Base-by-base conservation (phyloP, 352 stramenopile species). In the Globisporangium iwayamae region DNA sequence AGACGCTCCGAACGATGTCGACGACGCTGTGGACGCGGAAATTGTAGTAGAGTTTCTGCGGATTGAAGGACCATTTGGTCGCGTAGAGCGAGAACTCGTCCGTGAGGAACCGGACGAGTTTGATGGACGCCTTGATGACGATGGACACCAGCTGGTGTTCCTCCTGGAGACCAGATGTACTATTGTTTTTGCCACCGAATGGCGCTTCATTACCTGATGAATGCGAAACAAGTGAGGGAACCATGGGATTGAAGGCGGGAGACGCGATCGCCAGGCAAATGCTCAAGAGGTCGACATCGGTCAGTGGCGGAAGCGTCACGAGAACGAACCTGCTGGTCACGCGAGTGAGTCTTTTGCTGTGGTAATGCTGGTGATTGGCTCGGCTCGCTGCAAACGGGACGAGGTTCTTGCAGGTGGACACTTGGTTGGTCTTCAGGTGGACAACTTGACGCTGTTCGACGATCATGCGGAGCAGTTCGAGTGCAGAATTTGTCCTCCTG, bases 51-150 rank as follows among this genome's bases (percentile, higher is more conserved):
- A 87, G 60, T 22, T 90, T 88, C 8, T 56, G 53, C 5, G 73
- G 65, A 3, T 72, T 22, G n/a, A 78, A 78, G 3, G 66, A 52
- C 3, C 55, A 69, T 3, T 43, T 57, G 1, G 63, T 57, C 4
- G 65, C 51, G 55, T 58, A 56, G 16, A 50, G 30, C 14, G 38
- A 32, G 62, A 72, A 55, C 5, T 61, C 48, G 13, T 56, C 34
- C 6, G 66, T 71, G 53, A 91, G 30, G 9, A 78, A 61, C 8
- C 82, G 76, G 14, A 74, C 83, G 13, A 89, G 53, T 48, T 81
- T 85, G 50, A 89, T 54, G 25, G 77, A 87, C 2, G 80, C 74
- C 54, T 86, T 90, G 34, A 87, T 70, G 16, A 88, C 34, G 18
- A 74, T 74, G 2, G 71, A 58, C 2, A 69, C 57, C 3, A 91